These are phyloP conservation scores for Iris pallida DNA, from an alignment of 116 monocot genomes.

Conservation along the genomic window DNA sequence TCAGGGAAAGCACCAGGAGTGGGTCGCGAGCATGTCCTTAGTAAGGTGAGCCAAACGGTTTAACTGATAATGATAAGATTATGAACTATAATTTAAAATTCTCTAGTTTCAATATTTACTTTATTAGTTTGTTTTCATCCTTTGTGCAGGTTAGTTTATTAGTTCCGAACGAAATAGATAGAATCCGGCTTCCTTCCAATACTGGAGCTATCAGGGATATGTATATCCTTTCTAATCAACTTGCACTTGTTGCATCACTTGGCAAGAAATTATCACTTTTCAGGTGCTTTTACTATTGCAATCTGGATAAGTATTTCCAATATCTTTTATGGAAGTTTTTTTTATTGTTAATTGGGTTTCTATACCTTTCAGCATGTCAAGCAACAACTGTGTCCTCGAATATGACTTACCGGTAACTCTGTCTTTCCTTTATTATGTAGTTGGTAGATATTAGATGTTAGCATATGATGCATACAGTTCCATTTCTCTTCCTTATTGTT, in stretches of 20 bases:
- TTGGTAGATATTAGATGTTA: not conserved
- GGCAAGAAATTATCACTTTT: conserved; percentile 77
- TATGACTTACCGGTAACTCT: conserved; percentile 75
- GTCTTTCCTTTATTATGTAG: conserved; percentile 2
- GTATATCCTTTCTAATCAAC: conserved; percentile 46
- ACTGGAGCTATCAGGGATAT: conserved; percentile 73
- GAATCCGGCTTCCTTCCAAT: conserved; percentile 52
- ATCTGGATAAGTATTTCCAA: conserved; percentile 2
- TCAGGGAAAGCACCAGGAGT: conserved; percentile 54
- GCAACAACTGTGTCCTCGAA: conserved; percentile 68
- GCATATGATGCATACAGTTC: not conserved
- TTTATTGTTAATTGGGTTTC: not conserved
- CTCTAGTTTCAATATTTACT: not conserved
- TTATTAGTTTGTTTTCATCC: conserved; percentile 6
- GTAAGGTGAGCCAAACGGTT: conserved; percentile 40
- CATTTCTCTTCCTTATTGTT: not conserved
- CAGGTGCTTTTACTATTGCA: conserved; percentile 37
- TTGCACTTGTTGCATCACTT: conserved; percentile 71
- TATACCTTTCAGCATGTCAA: conserved; percentile 56
- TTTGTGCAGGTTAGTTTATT: conserved; percentile 60
- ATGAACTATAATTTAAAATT: too few species aligned
- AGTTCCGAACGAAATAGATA: conserved; percentile 37
- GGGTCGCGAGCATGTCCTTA: conserved; percentile 48
- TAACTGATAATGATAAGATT: not conserved
- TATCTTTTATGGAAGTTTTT: not conserved